Percentiles rank a stretch among this genome's conserved stretches.
These are phyloP conservation scores for Haplosporangium sp. DNA, from an alignment of 371 early-diverging fungal species.

Conservation along the genomic window DNA sequence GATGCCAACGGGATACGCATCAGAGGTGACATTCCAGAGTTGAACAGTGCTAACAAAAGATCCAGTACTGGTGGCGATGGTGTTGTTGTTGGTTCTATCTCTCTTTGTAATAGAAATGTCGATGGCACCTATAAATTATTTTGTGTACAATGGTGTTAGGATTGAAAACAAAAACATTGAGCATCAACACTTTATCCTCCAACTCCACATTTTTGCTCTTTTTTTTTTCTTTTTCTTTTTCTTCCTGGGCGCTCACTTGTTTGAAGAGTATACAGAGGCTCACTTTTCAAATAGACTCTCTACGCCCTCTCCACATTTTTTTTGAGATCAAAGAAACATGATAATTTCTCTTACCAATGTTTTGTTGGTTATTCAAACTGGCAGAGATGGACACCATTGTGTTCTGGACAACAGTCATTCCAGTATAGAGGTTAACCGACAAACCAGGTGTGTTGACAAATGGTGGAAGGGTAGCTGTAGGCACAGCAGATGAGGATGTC, in stretches of 20 bases:
- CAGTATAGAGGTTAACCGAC: slow-evolving; percentile 15
- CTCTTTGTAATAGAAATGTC: slow-evolving; percentile 33
- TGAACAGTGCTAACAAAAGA: background rate
- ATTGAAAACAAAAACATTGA: too few species aligned
- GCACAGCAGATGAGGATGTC: slow-evolving; percentile 9
- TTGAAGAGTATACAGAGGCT: background rate
- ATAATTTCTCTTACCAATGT: slow-evolving; percentile 25
- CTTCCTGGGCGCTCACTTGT: background rate
- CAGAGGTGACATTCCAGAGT: slow-evolving; percentile 26
- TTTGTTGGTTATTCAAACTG: slow-evolving; percentile 3
- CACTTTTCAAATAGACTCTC: background rate
- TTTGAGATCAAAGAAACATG: too few species aligned
- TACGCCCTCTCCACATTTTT: background rate
- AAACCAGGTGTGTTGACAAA: slow-evolving; percentile 45
- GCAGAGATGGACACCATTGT: slow-evolving; percentile 30
- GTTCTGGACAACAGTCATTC: slow-evolving; percentile 26
- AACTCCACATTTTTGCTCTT: too few species aligned
- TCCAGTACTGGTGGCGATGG: slow-evolving; percentile 17
- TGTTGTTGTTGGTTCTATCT: slow-evolving; percentile 40
- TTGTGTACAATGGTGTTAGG: too few species aligned
- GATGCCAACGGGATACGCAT: slow-evolving; percentile 20
- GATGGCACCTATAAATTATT: slow-evolving; percentile 18
- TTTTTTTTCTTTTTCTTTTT: too few species aligned
- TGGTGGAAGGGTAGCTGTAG: slow-evolving; percentile 9
- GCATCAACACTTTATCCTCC: too few species aligned